A percentile compares a stretch with the other conserved stretches of the same genome.
These are phyloP conservation scores for Aspergillus ochraceus DNA, from an alignment of 2,329 filamentous ascomycete species.

Conservation along the genomic window DNA sequence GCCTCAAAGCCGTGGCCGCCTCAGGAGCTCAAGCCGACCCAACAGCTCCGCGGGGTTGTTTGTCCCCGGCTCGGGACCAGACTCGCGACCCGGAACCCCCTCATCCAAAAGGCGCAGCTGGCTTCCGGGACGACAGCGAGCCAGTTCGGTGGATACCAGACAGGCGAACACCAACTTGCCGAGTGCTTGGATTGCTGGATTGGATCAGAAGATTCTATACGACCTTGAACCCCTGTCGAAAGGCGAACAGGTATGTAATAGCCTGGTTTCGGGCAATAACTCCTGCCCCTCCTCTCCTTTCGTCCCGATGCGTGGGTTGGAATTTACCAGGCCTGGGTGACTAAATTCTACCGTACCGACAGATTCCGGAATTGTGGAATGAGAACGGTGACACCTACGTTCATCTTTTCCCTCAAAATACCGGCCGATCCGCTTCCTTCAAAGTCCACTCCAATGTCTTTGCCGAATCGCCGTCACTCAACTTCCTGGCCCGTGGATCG, in stretches of 20 bases:
- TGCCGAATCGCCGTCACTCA: slow-evolving; percentile 57
- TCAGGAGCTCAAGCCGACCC: slow-evolving; percentile 33
- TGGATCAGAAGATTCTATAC: slow-evolving; percentile 58
- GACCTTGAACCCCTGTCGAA: slow-evolving; percentile 52
- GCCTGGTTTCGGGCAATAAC: background rate
- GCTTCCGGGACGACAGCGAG: slow-evolving; percentile 42
- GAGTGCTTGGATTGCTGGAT: slow-evolving; percentile 60
- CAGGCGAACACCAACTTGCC: slow-evolving; percentile 32
- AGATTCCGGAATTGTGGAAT: slow-evolving; percentile 63
- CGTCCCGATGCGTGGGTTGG: background rate
- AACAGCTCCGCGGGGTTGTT: slow-evolving; percentile 35
- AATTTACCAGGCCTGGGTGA: background rate
- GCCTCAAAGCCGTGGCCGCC: slow-evolving; percentile 39
- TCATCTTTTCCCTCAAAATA: slow-evolving; percentile 61
- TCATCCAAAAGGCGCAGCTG: slow-evolving; percentile 46
- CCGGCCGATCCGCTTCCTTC: slow-evolving; percentile 60
- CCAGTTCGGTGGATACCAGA: slow-evolving; percentile 33
- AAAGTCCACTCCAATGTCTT: slow-evolving; percentile 61
- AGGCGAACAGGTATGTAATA: slow-evolving; percentile 51
- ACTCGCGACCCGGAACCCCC: slow-evolving; percentile 35
- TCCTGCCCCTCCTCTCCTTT: background rate
- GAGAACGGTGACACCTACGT: slow-evolving; percentile 62
- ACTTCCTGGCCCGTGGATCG: slow-evolving; percentile 54
- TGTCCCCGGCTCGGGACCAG: slow-evolving; percentile 34
- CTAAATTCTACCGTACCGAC: slow-evolving; percentile 11